These are phyloP conservation scores for Corymbia calophylla DNA, from an alignment of 441 rosid species.

Conservation along the genomic window DNA sequence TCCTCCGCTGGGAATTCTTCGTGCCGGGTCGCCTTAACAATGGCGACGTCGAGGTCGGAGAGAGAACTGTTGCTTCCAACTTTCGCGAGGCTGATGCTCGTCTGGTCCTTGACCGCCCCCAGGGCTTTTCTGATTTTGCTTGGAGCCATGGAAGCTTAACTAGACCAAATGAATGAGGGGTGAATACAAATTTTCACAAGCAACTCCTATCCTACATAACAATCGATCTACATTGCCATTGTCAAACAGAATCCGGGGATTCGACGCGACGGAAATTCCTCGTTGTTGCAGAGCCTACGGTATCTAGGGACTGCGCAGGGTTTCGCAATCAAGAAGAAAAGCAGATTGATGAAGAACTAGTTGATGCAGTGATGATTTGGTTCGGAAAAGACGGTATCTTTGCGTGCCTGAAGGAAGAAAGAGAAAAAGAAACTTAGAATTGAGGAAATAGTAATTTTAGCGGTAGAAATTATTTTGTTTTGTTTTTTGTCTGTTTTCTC, in stretches of 20 bases:
- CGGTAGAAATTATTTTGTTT: neutral
- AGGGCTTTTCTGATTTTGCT: constrained; percentile 5
- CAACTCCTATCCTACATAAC: neutral
- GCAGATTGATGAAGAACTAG: neutral
- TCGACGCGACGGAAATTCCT: neutral
- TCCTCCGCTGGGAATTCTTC: constrained; percentile 7
- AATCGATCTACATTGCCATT: neutral
- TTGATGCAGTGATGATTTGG: neutral
- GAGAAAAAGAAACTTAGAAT: neutral
- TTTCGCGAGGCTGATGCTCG: constrained; percentile 6
- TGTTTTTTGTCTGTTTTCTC: neutral
- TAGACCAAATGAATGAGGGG: neutral
- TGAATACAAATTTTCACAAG: neutral
- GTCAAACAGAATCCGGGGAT: neutral
- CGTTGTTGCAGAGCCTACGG: neutral
- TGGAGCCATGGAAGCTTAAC: constrained; percentile 5
- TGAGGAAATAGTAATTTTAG: neutral
- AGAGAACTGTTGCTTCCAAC: constrained; percentile 1
- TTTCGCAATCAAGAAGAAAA: neutral
- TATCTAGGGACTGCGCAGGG: neutral
- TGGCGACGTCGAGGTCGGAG: constrained; percentile 4
- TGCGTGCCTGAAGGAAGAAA: neutral
- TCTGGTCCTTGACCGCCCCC: constrained; percentile 10
- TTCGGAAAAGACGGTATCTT: neutral
- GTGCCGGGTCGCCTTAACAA: constrained; percentile 8